Evolutionary conservation across 23 red algal genomes (phyloP).

Genomic region (Agarophyton chilense): DNA sequence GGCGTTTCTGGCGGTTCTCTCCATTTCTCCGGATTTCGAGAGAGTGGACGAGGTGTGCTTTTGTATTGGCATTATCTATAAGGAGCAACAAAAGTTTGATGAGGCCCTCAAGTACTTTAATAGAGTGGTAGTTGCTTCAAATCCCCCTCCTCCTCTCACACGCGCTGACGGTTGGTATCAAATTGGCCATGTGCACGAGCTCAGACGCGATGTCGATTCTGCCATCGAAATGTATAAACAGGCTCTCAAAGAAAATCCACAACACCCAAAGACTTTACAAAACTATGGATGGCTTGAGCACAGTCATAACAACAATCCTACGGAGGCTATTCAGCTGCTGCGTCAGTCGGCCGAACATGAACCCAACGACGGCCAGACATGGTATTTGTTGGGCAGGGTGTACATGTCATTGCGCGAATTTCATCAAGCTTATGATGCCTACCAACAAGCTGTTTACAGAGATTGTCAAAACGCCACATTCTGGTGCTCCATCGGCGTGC

Average conservation of each 20-base stretch:
- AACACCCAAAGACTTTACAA: slow-evolving; percentile 92
- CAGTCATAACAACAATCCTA: slow-evolving; percentile 58
- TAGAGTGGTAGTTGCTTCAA: slow-evolving; percentile 70
- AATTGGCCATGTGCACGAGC: slow-evolving; percentile 89
- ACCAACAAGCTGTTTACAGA: slow-evolving; percentile 90
- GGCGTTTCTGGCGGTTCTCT: slow-evolving; percentile 80
- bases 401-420: slow-evolving; percentile 78
- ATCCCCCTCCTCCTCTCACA: slow-evolving; percentile 74
- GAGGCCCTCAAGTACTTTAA: slow-evolving; percentile 80
- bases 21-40: slow-evolving; percentile 88
- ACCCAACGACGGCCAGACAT: slow-evolving; percentile 78
- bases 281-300: slow-evolving; percentile 87
- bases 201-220: slow-evolving; percentile 57
- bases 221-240: slow-evolving; percentile 81
- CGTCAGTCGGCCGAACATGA: slow-evolving; percentile 75
- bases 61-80: slow-evolving; percentile 90
- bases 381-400: slow-evolving; percentile 96
- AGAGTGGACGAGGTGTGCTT: slow-evolving; percentile 86
- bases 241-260: slow-evolving; percentile 89
- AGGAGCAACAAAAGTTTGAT: slow-evolving; percentile 88
- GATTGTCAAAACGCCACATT: slow-evolving; percentile 83
- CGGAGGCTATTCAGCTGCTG: slow-evolving; percentile 60
- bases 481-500: slow-evolving; percentile 97
- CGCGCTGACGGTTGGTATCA: slow-evolving; percentile 84
- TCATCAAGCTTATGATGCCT: slow-evolving; percentile 89